phyloP scores from a whole-genome alignment of 1,139 yeast species.

The Kodamaea derodonti region DNA sequence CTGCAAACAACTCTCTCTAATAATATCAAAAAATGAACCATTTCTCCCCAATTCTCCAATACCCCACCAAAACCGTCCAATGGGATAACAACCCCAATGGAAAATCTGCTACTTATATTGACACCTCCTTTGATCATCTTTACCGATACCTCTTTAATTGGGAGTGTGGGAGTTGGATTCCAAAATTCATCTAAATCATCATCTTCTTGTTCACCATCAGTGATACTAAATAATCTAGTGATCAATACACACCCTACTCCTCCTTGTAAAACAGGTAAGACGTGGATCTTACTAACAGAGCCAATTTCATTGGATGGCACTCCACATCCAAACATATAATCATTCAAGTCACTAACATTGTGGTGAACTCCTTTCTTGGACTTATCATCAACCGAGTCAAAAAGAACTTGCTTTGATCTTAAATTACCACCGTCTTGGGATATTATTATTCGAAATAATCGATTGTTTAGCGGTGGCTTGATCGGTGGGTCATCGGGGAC shows the following conservation, averaged over 20 bases:
- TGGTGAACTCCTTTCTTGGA: slow-evolving; percentile 31
- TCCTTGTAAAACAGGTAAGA: slow-evolving; percentile 40
- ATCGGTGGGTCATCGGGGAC: slow-evolving; percentile 1
- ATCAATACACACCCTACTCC: slow-evolving; percentile 37
- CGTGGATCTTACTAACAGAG: slow-evolving; percentile 45
- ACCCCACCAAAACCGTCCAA: slow-evolving; percentile 31
- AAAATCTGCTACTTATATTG: slow-evolving; percentile 35
- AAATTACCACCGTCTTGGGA: slow-evolving; percentile 53
- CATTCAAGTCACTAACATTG: slow-evolving; percentile 41
- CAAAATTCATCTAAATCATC: slow-evolving; percentile 15
- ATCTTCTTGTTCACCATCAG: slow-evolving; percentile 20
- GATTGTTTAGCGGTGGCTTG: slow-evolving; percentile 1
- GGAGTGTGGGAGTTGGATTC: slow-evolving; percentile 34
- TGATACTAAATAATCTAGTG: slow-evolving; percentile 43
- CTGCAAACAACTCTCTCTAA: slow-evolving; percentile 37
- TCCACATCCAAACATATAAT: slow-evolving; percentile 57
- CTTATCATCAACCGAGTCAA: slow-evolving; percentile 33
- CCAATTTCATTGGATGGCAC: slow-evolving; percentile 48
- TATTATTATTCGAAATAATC: slow-evolving; percentile 38
- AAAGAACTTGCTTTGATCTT: slow-evolving; percentile 45
- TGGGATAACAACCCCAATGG: slow-evolving; percentile 49
- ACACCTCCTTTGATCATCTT: slow-evolving; percentile 1
- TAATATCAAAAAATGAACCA: slow-evolving; percentile 36
- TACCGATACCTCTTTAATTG: slow-evolving; percentile 13
- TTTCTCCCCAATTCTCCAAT: slow-evolving; percentile 48